Percentiles rank a stretch among this genome's conserved stretches.
These are phyloP conservation scores for Aureobasidium sp. DNA, from an alignment of 2,329 filamentous ascomycete genomes.

Conservation along the genomic window DNA sequence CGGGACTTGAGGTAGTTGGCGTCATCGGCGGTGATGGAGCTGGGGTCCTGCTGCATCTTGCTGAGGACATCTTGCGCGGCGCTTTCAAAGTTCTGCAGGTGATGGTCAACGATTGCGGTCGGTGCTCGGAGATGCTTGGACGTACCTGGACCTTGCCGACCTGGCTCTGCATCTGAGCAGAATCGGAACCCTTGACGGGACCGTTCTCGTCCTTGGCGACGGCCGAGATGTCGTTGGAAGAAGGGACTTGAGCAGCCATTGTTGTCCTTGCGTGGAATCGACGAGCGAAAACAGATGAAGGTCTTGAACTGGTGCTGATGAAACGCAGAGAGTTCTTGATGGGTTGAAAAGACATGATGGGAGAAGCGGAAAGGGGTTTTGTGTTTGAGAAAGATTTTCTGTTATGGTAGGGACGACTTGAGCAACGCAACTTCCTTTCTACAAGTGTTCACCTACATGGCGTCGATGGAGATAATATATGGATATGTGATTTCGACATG, in stretches of 20 bases:
- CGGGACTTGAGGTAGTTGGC: conserved; percentile 34
- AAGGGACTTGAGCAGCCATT: conserved; percentile 11
- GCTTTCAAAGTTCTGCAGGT: conserved; percentile 21
- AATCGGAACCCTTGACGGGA: conserved; percentile 23
- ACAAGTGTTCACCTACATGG: neutral
- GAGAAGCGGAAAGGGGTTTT: neutral
- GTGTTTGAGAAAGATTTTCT: neutral
- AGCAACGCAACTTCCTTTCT: neutral
- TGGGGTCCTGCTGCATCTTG: conserved; percentile 23
- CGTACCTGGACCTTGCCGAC: conserved; percentile 18
- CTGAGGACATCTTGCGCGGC: conserved; percentile 22
- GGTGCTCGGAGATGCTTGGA: neutral
- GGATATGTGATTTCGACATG: neutral
- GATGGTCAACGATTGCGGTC: neutral
- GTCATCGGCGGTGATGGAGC: conserved; percentile 28
- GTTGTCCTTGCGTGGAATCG: conserved; percentile 6
- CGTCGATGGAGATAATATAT: neutral
- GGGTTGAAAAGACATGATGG: conserved; percentile 1
- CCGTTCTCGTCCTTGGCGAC: conserved; percentile 26
- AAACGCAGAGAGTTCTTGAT: conserved; percentile 1
- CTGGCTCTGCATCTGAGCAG: conserved; percentile 28
- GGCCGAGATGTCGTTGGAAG: conserved; percentile 24
- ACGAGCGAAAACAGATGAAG: conserved; percentile 1
- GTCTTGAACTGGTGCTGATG: conserved; percentile 2
- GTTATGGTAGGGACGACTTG: neutral